These are phyloP conservation scores for Cryptomeria japonica DNA, from an alignment of 75 land plant species.

Conservation along the genomic window DNA sequence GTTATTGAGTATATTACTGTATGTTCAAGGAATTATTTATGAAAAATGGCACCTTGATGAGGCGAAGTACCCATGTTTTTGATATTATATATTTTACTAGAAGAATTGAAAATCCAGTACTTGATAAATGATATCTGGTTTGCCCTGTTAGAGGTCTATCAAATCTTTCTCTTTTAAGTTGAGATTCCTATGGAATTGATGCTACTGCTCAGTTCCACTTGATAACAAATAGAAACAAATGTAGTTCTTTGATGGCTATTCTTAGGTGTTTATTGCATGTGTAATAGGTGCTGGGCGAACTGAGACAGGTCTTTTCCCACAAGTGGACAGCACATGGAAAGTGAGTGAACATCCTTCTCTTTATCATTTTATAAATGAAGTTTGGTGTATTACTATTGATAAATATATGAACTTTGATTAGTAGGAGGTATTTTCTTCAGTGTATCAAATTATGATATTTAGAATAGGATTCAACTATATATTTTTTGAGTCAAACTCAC, in stretches of 20 bases:
- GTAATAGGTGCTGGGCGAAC: constrained; percentile 29
- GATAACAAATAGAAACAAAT: not conserved
- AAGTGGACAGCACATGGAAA: constrained; percentile 85
- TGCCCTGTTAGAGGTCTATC: not conserved
- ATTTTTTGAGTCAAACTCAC: too few species aligned
- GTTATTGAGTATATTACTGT: not conserved
- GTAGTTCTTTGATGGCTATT: not conserved
- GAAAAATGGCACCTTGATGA: not conserved
- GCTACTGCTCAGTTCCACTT: not conserved
- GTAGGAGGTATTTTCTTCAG: too few species aligned
- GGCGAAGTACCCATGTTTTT: not conserved
- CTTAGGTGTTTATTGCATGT: not conserved
- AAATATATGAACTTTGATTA: not conserved
- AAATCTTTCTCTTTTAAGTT: not conserved
- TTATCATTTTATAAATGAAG: not conserved
- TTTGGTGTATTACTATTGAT: not conserved
- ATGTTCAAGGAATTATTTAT: not conserved
- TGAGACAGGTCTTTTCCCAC: constrained; percentile 68
- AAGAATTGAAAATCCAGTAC: not conserved
- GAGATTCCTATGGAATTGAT: not conserved
- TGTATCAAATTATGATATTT: too few species aligned
- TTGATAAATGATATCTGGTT: not conserved
- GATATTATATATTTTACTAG: not conserved
- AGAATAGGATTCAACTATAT: too few species aligned
- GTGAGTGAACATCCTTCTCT: constrained; percentile 30